Percentiles rank a stretch among this genome's conserved stretches.
These are phyloP conservation scores for Nemania sp. DNA, from an alignment of 2,329 filamentous ascomycete genomes.

Conservation along the genomic window DNA sequence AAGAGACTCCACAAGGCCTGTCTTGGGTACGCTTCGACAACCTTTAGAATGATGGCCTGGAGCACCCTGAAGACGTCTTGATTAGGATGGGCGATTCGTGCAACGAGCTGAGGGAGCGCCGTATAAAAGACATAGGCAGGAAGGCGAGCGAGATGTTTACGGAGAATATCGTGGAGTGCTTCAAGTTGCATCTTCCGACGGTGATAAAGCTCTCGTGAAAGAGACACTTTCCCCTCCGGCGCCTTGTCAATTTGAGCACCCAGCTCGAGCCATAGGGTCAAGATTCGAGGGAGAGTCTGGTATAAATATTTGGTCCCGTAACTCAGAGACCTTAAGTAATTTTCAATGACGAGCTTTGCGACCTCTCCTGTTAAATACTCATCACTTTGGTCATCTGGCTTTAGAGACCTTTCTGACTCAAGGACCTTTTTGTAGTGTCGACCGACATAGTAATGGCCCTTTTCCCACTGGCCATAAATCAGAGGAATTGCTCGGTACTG, in stretches of 20 bases:
- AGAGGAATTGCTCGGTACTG: constrained; percentile 88
- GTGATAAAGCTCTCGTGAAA: constrained; percentile 64
- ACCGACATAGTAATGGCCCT: constrained; percentile 95
- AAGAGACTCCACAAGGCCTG: constrained; percentile 93
- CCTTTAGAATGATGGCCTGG: constrained; percentile 83
- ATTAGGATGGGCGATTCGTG: constrained; percentile 92
- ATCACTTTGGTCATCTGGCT: constrained; percentile 80
- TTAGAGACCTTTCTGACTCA: constrained; percentile 85
- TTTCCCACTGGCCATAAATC: constrained; percentile 83
- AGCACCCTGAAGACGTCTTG: constrained; percentile 80
- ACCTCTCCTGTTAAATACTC: constrained; percentile 83
- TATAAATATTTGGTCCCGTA: constrained; percentile 96
- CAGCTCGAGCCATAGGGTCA: constrained; percentile 95
- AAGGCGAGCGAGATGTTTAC: constrained; percentile 80
- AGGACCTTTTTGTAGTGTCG: constrained; percentile 97
- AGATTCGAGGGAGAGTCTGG: constrained; percentile 88
- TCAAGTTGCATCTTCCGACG: constrained; percentile 74
- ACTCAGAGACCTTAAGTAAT: constrained; percentile 86
- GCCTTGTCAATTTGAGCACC: constrained; percentile 78
- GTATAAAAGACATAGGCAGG: constrained; percentile 85
- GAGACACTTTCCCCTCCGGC: constrained; percentile 65
- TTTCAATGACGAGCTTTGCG: constrained; percentile 88
- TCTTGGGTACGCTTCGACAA: constrained; percentile 87
- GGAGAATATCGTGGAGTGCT: constrained; percentile 78
- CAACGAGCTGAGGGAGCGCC: constrained; percentile 90